Evolutionary conservation across 2,329 filamentous ascomycete genomes (phyloP), one percentile per base, ranked within the genome.

Genomic region (Rhynchosporium agropyri): DNA sequence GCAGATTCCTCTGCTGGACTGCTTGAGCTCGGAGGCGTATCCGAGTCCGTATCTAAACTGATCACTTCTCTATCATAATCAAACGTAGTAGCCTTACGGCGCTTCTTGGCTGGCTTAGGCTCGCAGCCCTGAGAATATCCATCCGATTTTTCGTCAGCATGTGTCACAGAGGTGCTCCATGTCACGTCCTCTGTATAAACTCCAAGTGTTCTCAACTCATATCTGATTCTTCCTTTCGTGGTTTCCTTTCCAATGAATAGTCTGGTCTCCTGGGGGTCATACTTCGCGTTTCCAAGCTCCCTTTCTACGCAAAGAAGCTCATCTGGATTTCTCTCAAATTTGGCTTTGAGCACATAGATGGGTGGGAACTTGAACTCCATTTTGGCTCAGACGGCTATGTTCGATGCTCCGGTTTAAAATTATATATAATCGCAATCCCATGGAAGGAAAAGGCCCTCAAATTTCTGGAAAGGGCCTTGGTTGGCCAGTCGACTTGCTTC

Each of bases 231-330:
- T 70, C 86, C 83, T 67, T 84, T 87, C 61, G 85, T 88, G 0
- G 81, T 81, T 40, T 96, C 82, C 68, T 87, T 91, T 1, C 90
- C 92, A 36, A 98, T 74, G 1, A 97, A 80, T 3, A 97, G 75
- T 4, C 84, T 80, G 0, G 92, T 92, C 74, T 94, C 89, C 13
- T 80, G 79, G 58, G 89, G 79, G 74, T 94, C 84, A 63, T 89
- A 88, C 0, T 54, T 54, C n/a, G 91, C 93, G 59, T 95, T 74
- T 0, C 78, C 77, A 3, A 96, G 83, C 28, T 81, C 81, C 31
- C 86, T 83, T 73, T 92, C 88, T 13, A 91, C 74, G 38, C 81
- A 76, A 56, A 87, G 84, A 9, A 90, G 78, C 66, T 89, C 84
- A 6, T 59, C 29, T 3, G 57, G 58, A 28, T 66, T 36, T 4